phyloP scores from a whole-genome alignment of 2,329 filamentous ascomycete species.

The Aureobasidium namibiae region DNA sequence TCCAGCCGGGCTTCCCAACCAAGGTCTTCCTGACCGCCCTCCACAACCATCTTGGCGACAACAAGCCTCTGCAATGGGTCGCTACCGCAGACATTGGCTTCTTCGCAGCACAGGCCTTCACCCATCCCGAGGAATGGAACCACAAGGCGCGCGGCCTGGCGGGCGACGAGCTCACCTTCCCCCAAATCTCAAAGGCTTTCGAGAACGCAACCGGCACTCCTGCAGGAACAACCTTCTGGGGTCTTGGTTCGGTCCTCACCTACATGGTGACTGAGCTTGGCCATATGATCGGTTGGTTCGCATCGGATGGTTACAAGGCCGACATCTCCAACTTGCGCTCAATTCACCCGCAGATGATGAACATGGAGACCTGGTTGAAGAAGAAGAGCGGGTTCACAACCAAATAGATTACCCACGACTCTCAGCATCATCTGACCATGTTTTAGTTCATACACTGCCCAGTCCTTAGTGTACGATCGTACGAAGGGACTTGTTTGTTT shows the following conservation, averaged over 20 bases:
- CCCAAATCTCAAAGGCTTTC: slow-evolving; percentile 39
- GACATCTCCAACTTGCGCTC: slow-evolving; percentile 38
- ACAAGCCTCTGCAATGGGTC: slow-evolving; percentile 31
- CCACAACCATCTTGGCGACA: slow-evolving; percentile 27
- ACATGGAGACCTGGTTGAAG: slow-evolving; percentile 25
- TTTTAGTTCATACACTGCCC: neutral
- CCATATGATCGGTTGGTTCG: slow-evolving; percentile 39
- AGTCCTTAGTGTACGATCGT: neutral
- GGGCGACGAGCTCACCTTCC: slow-evolving; percentile 45
- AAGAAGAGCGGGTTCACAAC: slow-evolving; percentile 23
- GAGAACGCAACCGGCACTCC: slow-evolving; percentile 37
- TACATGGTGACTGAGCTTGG: slow-evolving; percentile 31
- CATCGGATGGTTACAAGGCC: slow-evolving; percentile 40
- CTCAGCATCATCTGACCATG: slow-evolving; percentile 1
- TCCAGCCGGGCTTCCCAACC: slow-evolving; percentile 39
- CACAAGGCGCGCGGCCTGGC: slow-evolving; percentile 42
- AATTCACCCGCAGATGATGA: slow-evolving; percentile 37
- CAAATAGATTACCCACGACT: slow-evolving; percentile 8
- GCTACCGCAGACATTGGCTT: slow-evolving; percentile 43
- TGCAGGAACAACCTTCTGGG: slow-evolving; percentile 36
- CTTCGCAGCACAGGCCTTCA: slow-evolving; percentile 43
- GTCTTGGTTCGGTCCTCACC: slow-evolving; percentile 36
- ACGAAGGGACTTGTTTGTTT: neutral
- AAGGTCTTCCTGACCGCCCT: slow-evolving; percentile 44
- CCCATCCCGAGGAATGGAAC: slow-evolving; percentile 38